Base-by-base conservation (phyloP, 2,329 filamentous ascomycete genomes). In the Coniochaeta sp. region DNA sequence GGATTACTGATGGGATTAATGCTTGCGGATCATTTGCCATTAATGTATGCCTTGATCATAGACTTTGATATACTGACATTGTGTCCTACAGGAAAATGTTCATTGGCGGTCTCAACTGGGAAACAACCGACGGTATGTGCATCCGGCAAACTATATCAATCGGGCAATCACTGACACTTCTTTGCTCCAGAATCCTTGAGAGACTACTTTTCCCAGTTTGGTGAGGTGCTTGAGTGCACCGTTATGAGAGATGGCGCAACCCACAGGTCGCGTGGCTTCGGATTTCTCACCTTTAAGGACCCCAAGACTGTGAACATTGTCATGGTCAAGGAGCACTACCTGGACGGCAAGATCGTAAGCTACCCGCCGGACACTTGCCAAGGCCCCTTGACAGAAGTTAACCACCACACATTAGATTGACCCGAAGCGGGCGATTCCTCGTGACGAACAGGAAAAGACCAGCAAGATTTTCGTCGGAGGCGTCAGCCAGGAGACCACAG, bases 401-500 rank as follows among this genome's bases (percentile, higher is more conserved):
- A 69, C 52, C 18, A 3, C 1, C 7, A 18, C 0, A 10, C 24
- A 32, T 56, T 53, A 96, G 94, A 99, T 99, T 65, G 94, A 99
- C 62, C 94, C 94, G 2, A 99, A 99, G 72, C 86, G 94, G 51
- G 94, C 94, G 28, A 99, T 99, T 63, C 94, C 94, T 14, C 85
- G 94, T 58, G 94, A 99, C 63, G 94, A 99, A 69, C 94, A 99
- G 68, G 94, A 99, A 66, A 91, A 95, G 67, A 99, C 94, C 0
- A 94, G 89, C 71, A 99, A 99, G 72, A 99, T 99, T 60, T 99
- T 99, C 61, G 94, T 99, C 20, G 94, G 94, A 27, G 94, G 94
- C 63, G 94, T 99, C 52, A 95, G 89, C 68, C 94, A 97, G 71
- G 94, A 99, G 63, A 94, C 92, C 0, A 96, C 90, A 1, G 94